A percentile compares a stretch with the other conserved stretches of the same genome.
Evolutionary conservation across 768 basidiomycete genomes (phyloP).

Genomic region (Trametes cubensis): DNA sequence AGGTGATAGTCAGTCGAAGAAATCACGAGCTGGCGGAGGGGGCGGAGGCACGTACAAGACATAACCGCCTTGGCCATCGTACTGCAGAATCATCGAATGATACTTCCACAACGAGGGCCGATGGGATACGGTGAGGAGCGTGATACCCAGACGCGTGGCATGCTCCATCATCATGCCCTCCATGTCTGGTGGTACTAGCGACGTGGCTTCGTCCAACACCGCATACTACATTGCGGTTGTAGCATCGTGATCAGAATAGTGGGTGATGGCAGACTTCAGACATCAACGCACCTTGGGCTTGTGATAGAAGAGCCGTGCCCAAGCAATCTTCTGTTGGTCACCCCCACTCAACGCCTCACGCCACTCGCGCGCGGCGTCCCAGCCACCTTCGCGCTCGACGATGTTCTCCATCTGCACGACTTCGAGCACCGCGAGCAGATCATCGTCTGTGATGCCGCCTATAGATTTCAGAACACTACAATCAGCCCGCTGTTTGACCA

Average conservation of each 20-base stretch:
- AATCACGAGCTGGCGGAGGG: neutral
- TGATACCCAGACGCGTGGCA: slow-evolving; percentile 85
- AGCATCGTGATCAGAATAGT: neutral
- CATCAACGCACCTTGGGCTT: slow-evolving; percentile 69
- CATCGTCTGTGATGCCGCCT: slow-evolving; percentile 75
- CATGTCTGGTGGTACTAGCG: slow-evolving; percentile 88
- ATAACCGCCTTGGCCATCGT: slow-evolving; percentile 94
- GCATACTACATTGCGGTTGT: slow-evolving; percentile 65
- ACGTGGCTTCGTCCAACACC: slow-evolving; percentile 95
- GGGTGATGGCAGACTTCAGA: neutral
- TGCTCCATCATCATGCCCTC: slow-evolving; percentile 96
- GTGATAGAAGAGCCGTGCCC: slow-evolving; percentile 97
- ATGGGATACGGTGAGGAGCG: slow-evolving; percentile 93
- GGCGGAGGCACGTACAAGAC: slow-evolving; percentile 69
- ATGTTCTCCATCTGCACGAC: slow-evolving; percentile 84
- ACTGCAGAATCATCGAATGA: slow-evolving; percentile 85
- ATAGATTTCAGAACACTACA: neutral
- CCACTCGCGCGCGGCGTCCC: slow-evolving; percentile 91
- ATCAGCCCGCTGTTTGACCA: neutral
- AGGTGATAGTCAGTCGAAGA: neutral
- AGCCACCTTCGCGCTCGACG: slow-evolving; percentile 95
- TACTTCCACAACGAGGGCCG: slow-evolving; percentile 94
- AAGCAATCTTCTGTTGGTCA: slow-evolving; percentile 96
- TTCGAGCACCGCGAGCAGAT: slow-evolving; percentile 70
- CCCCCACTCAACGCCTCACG: slow-evolving; percentile 91